phyloP scores from a whole-genome alignment of 1,139 yeast species.

The Nakaseomyces glabratus region DNA sequence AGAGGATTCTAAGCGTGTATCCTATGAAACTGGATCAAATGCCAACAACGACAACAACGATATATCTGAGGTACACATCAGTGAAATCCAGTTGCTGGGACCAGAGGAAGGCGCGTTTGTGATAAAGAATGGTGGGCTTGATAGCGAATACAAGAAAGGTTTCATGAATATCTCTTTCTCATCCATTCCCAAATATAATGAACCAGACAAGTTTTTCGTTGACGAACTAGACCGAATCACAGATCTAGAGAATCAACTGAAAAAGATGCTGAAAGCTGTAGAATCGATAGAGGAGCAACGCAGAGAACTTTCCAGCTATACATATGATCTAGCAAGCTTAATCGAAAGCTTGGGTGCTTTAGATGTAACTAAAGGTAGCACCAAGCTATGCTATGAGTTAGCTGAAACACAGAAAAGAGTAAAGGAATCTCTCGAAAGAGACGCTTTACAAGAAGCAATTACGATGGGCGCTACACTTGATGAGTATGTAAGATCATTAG shows the following conservation, averaged over 20 bases:
- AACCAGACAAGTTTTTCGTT: conserved; percentile 70
- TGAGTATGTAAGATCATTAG: conserved; percentile 72
- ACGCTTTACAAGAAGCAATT: conserved; percentile 76
- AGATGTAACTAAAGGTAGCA: conserved; percentile 64
- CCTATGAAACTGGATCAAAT: conserved; percentile 45
- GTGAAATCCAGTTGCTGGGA: conserved; percentile 29
- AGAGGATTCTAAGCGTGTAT: conserved; percentile 56
- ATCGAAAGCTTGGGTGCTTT: conserved; percentile 55
- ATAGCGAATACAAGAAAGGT: conserved; percentile 23
- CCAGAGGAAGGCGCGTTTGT: conserved; percentile 28
- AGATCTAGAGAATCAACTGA: conserved; percentile 63
- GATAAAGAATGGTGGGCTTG: conserved; percentile 28
- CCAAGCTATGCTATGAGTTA: conserved; percentile 54
- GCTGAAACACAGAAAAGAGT: conserved; percentile 64
- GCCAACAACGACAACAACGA: conserved; percentile 42
- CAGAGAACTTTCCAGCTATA: conserved; percentile 55
- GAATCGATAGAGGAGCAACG: conserved; percentile 72
- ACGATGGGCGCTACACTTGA: conserved; percentile 83
- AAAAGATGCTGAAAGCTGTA: conserved; percentile 58
- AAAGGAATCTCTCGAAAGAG: conserved; percentile 67
- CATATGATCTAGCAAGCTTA: conserved; percentile 53
- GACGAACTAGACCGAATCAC: conserved; percentile 65
- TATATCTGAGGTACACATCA: conserved; percentile 34
- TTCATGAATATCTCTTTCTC: conserved; percentile 32
- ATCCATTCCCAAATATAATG: conserved; percentile 47